Base-by-base conservation (phyloP, 257 asterid genomes). In the Fraxinus quadrangulata region DNA sequence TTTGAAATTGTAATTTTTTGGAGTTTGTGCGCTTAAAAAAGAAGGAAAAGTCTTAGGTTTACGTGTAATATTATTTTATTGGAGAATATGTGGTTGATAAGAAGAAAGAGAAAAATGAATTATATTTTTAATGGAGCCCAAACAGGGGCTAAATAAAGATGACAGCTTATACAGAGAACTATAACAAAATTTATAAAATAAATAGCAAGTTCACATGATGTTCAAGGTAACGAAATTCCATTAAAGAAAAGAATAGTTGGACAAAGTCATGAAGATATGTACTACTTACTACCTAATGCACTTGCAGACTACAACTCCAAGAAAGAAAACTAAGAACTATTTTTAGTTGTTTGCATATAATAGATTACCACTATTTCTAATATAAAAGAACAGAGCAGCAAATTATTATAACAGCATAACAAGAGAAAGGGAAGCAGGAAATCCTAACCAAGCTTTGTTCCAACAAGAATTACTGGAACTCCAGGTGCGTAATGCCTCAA, bases 401-500 rank as follows among this genome's bases (percentile, higher is more conserved):
- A 26, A 74, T 45, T 65, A 70, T 65, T 19, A 67, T 37, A 28
- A 76, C 24, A 45, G 56, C 28, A 17, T 71, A 3, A 75, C 80
- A 42, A 54, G 54, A 73, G 72, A 74, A 67, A 77, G 67, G 74
- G 72, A 56, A 81, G 75, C 56, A 67, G 63, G 81, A 83, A 73
- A 82, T 72, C 30, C 93, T 83, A 17, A 94, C 99, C 99, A 71
- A 90, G 96, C 88, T 94, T 92, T 59, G 99, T 92, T 79, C 99
- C 99, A 65, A 94, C 99, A 75, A 94, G 97, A 83, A 94, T 85
- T 56, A 94, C 85, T 67, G 98, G 98, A 63, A 92, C 94, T 69
- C 93, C 96, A 51, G 97, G 94, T 81, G 97, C 97, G 84, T 91
- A 92, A 86, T 92, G 97, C 90, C 93, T 88, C 90, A 94, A 76